Evolutionary conservation across 805 yeast species (phyloP), one percentile per base, ranked within the genome.

Genomic region (Candida qinlingensis): DNA sequence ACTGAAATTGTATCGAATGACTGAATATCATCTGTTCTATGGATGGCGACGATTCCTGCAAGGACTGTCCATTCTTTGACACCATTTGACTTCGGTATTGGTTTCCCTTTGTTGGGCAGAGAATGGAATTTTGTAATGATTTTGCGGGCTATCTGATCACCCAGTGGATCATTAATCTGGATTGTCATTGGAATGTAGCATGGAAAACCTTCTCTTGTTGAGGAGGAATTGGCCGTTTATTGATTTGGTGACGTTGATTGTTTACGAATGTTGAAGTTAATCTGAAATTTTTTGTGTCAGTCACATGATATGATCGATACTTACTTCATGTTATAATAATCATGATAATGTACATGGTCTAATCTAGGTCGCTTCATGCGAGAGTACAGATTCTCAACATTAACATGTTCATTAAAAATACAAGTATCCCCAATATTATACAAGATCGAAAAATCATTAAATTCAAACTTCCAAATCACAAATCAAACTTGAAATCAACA

Each of bases 61-160:
- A 90, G 57, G 0, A 89, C 87, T 0, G 97, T 87, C 90, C 96
- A 89, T 67, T 91, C 97, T 37, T 66, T 61, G 0, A 71, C 68
- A 0, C 88, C 87, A 58, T 87, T 85, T 3, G 90, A 76, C 37
- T 86, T 70, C 1, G 62, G 54, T 0, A 62, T 59, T 0, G 96
- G 96, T 61, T 80, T 83, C 1, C 87, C 87, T 37, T 67, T 61
- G 59, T 41, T 11, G 55, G 62, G 42, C 72, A 54, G 26, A 46
- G 36, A 0, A 0, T 47, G 27, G 25, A 49, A 49, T 5, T 44
- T 43, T 2, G 31, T 6, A 1, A 49, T 42, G 2, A 50, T 34
- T 12, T 13, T 27, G 9, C 12, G 10, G 4, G 56, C 50, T 4
- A 49, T 44, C 3, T 39, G 41, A 45, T 51, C 39, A 6, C 45